phyloP scores from a whole-genome alignment of 2,329 filamentous ascomycete species.

The Alternaria triticina region DNA sequence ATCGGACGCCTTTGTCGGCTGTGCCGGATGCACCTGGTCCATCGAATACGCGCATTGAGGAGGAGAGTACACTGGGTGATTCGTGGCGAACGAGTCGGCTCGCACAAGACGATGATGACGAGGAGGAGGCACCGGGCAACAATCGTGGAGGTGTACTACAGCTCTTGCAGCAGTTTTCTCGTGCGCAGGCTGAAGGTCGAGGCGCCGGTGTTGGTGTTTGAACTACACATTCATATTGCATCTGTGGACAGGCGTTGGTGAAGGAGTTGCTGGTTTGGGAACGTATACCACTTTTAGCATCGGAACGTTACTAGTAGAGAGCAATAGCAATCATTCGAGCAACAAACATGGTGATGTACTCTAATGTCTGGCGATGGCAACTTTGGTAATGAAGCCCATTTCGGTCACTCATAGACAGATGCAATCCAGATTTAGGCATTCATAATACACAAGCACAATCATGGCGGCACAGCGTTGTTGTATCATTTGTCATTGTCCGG shows the following conservation, averaged over 20 bases:
- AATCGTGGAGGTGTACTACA: conserved; percentile 66
- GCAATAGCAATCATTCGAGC: background rate
- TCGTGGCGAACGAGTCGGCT: conserved; percentile 58
- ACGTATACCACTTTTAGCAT: conserved; percentile 9
- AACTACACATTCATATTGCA: conserved; percentile 6
- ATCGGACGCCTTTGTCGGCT: conserved; percentile 42
- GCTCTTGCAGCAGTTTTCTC: conserved; percentile 71
- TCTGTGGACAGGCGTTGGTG: background rate
- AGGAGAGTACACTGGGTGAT: conserved; percentile 67
- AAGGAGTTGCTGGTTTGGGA: background rate
- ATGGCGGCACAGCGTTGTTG: conserved; percentile 10
- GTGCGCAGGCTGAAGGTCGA: conserved; percentile 61
- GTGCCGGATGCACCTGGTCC: conserved; percentile 17
- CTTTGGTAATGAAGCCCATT: background rate
- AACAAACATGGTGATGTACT: background rate
- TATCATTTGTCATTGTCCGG: conserved; percentile 45
- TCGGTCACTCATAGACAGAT: background rate
- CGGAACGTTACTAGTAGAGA: background rate
- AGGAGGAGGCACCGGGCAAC: conserved; percentile 52
- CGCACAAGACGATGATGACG: conserved; percentile 55
- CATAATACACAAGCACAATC: background rate
- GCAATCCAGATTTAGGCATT: background rate
- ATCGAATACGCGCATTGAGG: conserved; percentile 46
- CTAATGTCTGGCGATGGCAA: background rate
- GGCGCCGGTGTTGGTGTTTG: conserved; percentile 45